phyloP scores from a whole-genome alignment of 768 basidiomycete species.

The Hydnum rufescens region DNA sequence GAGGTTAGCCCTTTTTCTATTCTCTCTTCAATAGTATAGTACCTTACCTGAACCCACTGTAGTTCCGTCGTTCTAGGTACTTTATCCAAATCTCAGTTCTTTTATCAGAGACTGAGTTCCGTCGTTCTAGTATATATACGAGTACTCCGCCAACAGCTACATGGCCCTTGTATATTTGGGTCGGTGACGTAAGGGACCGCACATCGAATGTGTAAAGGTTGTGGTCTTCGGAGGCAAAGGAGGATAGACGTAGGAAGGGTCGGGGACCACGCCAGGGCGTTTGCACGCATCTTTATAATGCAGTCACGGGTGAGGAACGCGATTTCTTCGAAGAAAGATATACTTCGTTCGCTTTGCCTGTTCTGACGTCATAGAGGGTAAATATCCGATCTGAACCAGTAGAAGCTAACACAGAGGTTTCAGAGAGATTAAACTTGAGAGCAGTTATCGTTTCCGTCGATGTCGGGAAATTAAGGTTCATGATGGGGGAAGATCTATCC shows the following conservation, averaged over 20 bases:
- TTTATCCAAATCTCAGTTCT: too few relatives aligned
- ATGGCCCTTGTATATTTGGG: slow-evolving; percentile 91
- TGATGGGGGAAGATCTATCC: slow-evolving; percentile 58
- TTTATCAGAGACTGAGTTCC: too few relatives aligned
- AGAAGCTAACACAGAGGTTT: slow-evolving; percentile 85
- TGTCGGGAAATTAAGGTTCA: slow-evolving; percentile 70
- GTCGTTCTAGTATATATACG: too few relatives aligned
- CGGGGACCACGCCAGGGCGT: slow-evolving; percentile 87
- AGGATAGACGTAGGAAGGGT: slow-evolving; percentile 82
- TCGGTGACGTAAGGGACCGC: slow-evolving; percentile 58
- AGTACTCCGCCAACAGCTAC: too few relatives aligned
- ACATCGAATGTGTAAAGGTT: slow-evolving; percentile 97
- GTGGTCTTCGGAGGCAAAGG: slow-evolving; percentile 95
- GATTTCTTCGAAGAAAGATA: slow-evolving; percentile 85
- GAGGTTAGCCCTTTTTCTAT: too few relatives aligned
- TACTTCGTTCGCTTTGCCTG: slow-evolving; percentile 87
- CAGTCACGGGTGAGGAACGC: slow-evolving; percentile 9
- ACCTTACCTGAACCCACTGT: too few relatives aligned
- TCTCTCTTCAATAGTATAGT: too few relatives aligned
- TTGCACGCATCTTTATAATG: slow-evolving; percentile 62
- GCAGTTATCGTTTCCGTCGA: slow-evolving; percentile 75
- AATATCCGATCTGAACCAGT: slow-evolving; percentile 91
- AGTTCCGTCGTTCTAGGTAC: too few relatives aligned
- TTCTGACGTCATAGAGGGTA: slow-evolving; percentile 88
- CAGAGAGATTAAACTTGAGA: slow-evolving; percentile 84